phyloP scores from a whole-genome alignment of 208 protist species.

The Polymyxa betae region DNA sequence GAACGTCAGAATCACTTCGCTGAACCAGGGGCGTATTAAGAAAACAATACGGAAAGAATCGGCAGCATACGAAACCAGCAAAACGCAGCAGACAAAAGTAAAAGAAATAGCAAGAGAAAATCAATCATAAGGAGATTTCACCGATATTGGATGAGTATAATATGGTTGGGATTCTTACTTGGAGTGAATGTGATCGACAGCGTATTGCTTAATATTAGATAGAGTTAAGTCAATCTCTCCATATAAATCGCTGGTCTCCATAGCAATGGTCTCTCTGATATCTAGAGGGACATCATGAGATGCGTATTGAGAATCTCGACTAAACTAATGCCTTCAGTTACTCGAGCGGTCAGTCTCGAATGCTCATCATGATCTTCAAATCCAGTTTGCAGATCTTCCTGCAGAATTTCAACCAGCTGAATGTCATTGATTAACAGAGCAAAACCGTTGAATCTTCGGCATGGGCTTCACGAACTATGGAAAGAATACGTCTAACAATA shows the following conservation, averaged over 20 bases:
- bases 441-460: neutral
- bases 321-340: too few species aligned
- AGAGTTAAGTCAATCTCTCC: neutral
- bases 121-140: neutral
- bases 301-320: too few species aligned
- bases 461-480: neutral
- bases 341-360: too few species aligned
- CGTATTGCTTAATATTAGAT: neutral
- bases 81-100: too few species aligned
- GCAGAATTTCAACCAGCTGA: too few species aligned
- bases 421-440: neutral
- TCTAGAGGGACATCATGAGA: neutral
- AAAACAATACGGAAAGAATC: neutral
- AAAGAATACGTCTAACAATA: neutral
- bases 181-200: neutral
- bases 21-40: neutral
- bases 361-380: too few species aligned
- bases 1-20: constrained; percentile 17
- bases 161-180: too few species aligned
- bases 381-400: too few species aligned
- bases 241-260: neutral
- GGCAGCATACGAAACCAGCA: too few species aligned
- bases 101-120: too few species aligned
- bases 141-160: too few species aligned
- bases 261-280: neutral